phyloP scores from a whole-genome alignment of 164 flowering plant genomes.

The Liriodendron chinense region DNA sequence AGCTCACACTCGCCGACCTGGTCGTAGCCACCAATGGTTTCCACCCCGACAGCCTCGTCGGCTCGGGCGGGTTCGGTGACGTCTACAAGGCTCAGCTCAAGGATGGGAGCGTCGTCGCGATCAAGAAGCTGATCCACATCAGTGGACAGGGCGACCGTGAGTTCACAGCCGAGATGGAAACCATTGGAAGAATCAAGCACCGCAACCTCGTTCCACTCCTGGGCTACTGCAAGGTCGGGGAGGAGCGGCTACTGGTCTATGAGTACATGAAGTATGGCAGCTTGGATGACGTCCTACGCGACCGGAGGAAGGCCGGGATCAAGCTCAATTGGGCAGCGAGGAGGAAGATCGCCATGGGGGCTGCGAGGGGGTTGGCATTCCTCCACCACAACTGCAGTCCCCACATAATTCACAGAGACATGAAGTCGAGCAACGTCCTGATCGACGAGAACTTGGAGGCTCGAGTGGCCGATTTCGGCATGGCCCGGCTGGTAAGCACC shows the following conservation, averaged over 20 bases:
- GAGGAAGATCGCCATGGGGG: conserved; percentile 79
- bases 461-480: conserved; percentile 94
- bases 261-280: conserved; percentile 95
- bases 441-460: conserved; percentile 86
- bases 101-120: conserved; percentile 83
- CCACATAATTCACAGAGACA: conserved; percentile 91
- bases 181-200: conserved; percentile 96
- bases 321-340: conserved; percentile 77
- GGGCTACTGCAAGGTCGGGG: conserved; percentile 97
- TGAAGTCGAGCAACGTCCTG: conserved; percentile 95
- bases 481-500: conserved; percentile 92
- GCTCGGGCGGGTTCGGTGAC: conserved; percentile 96
- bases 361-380: conserved; percentile 88
- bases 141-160: conserved; percentile 97
- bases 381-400: conserved; percentile 96
- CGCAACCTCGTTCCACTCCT: conserved; percentile 87
- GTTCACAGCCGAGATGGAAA: conserved; percentile 98
- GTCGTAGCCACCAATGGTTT: conserved; percentile 94
- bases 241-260: conserved; percentile 84
- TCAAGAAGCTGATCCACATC: conserved; percentile 85
- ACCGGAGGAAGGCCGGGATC: conserved; percentile 56
- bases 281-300: conserved; percentile 78
- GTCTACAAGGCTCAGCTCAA: conserved; percentile 88
- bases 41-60: conserved; percentile 74
- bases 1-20: conserved; percentile 91